A percentile compares a stretch with the other conserved stretches of the same genome.
Evolutionary conservation across 2,329 filamentous ascomycete genomes (phyloP).

Genomic region (Penicillium sp.): DNA sequence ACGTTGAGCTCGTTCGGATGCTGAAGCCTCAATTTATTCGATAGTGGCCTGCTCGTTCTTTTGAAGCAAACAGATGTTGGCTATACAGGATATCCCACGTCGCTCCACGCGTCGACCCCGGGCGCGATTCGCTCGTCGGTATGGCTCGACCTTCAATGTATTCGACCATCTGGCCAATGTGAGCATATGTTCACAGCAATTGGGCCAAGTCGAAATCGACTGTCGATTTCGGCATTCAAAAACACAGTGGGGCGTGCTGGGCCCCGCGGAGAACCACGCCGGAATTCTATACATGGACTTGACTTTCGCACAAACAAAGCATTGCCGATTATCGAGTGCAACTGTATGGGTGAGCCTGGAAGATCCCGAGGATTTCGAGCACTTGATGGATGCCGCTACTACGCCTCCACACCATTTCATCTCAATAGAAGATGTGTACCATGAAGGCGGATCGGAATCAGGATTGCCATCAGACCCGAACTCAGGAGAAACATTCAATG

Average conservation of each 20-base stretch:
- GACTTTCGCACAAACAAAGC: slow-evolving; percentile 25
- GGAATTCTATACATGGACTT: slow-evolving; percentile 29
- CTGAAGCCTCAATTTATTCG: not conserved
- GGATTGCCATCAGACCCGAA: no score
- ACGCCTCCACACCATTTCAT: not conserved
- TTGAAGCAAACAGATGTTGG: not conserved
- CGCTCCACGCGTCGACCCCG: not conserved
- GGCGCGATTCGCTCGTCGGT: slow-evolving; percentile 14
- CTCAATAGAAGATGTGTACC: not conserved
- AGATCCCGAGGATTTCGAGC: not conserved
- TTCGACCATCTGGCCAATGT: slow-evolving; percentile 17
- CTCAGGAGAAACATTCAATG: not conserved
- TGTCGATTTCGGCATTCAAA: slow-evolving; percentile 23
- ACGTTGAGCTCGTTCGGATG: not conserved
- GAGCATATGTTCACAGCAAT: slow-evolving; percentile 19
- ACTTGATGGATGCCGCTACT: not conserved
- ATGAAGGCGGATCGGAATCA: not conserved
- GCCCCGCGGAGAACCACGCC: slow-evolving; percentile 1
- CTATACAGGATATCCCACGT: not conserved
- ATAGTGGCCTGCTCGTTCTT: not conserved
- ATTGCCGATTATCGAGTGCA: slow-evolving; percentile 21
- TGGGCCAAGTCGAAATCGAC: slow-evolving; percentile 21
- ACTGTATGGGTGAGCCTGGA: slow-evolving; percentile 19
- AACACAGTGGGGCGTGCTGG: slow-evolving; percentile 23
- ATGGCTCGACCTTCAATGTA: not conserved